Conservation (phyloP, 352 stramenopile genomes). For the Phytopythium helicoides region DNA sequence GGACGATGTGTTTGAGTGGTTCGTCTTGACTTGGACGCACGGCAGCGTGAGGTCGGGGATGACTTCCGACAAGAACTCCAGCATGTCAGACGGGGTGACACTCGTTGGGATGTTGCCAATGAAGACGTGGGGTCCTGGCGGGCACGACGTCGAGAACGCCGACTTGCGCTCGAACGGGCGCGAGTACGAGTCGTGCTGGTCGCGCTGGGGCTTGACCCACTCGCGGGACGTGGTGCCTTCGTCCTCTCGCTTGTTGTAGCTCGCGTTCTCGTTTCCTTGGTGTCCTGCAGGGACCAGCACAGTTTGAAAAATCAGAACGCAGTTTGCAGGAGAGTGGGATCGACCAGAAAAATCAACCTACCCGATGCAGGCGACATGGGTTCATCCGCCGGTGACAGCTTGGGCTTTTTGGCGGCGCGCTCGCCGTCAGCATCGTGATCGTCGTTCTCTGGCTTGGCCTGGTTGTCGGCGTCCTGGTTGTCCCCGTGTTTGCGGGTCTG, state of each 20-base stretch:
- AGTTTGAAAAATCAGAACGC: background rate
- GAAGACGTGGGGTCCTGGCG: conserved; percentile 68
- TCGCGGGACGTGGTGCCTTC: conserved; percentile 9
- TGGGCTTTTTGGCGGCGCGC: conserved; percentile 28
- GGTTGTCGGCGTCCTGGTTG: conserved; percentile 14
- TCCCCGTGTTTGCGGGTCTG: conserved; percentile 5
- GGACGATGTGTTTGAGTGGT: conserved; percentile 25
- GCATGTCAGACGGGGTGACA: conserved; percentile 36
- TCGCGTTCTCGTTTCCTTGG: conserved; percentile 5
- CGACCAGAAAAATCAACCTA: background rate
- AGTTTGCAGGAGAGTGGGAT: background rate
- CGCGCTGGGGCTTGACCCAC: conserved; percentile 4
- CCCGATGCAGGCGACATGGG: background rate
- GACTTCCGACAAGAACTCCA: conserved; percentile 45
- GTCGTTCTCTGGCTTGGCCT: conserved; percentile 23
- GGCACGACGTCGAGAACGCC: conserved; percentile 36
- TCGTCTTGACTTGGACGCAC: conserved; percentile 62
- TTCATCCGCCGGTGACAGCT: conserved; percentile 1
- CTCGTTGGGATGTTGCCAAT: conserved; percentile 60
- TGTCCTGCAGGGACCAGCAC: background rate
- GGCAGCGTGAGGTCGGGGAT: conserved; percentile 41
- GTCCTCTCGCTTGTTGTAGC: conserved; percentile 6
- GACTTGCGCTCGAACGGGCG: background rate
- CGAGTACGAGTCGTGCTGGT: conserved; percentile 2
- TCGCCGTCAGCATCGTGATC: conserved; percentile 9